Evolutionary conservation across 2,329 filamentous ascomycete species (phyloP), one percentile per base, ranked within the genome.

Genomic region (Dothistroma pini): DNA sequence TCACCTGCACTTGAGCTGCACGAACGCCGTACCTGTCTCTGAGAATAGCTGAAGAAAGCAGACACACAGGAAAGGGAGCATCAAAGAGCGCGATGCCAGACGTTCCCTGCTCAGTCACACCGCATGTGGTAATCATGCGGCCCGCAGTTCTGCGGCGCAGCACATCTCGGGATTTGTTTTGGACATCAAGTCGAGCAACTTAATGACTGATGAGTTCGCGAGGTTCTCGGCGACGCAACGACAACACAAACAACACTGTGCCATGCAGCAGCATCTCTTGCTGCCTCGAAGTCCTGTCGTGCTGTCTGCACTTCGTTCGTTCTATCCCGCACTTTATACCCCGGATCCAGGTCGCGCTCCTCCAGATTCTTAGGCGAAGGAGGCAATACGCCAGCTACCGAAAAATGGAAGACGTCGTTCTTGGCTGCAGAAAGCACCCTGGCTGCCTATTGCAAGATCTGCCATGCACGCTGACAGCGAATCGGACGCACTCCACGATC

Each of bases 381-480:
- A 54, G 3, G 21, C n/a, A 4, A 35, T 31, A 34, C 25, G 51
- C 51, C 21, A 51, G 22, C 21, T 51, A 51, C 49, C 49, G 29
- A 19, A 51, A 32, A 10, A 51, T 32, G 16, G 29, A 21, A 35
- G 29, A 35, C 51, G 29, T 44, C 41, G 14, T 14, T 16, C 41
- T 44, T 54, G 25, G 29, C 29, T 54, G 51, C 51, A 54, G 51
- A 32, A 35, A 34, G 12, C n/a, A 53, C 29, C 32, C 19, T 14
- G 35, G 51, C 51, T 19, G 25, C 22, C 51, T 54, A 54, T 54
- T 54, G 35, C 22, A 34, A 34, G 51, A n/a, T 31, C 34, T n/a
- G 14, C 12, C 16, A 35, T 12, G 22, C 31, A 54, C 51, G 31
- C 31, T 44, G 14, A 44, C 41, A 31, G 10, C 51, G 3, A 54